These are phyloP conservation scores for Sanghuangporus weigelae DNA, from an alignment of 1,284 basidiomycete genomes.

Conservation along the genomic window DNA sequence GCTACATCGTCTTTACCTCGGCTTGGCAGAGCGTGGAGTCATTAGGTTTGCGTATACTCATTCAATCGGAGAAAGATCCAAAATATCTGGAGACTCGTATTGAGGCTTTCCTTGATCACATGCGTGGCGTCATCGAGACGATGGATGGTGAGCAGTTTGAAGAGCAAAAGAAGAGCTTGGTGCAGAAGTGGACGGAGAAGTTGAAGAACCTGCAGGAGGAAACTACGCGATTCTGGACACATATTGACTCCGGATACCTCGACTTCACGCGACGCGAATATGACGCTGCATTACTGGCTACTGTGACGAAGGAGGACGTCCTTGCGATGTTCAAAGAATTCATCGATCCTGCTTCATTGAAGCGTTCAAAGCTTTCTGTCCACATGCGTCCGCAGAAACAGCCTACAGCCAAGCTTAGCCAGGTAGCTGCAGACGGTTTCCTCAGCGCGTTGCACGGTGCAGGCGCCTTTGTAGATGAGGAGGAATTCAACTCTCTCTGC, in stretches of 20 bases:
- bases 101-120: slow-evolving; percentile 78
- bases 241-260: slow-evolving; percentile 72
- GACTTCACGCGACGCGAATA: slow-evolving; percentile 71
- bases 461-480: slow-evolving; percentile 48
- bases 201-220: slow-evolving; percentile 71
- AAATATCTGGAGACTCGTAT: slow-evolving; percentile 86
- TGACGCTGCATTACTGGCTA: slow-evolving; percentile 61
- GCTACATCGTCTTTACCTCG: slow-evolving; percentile 78
- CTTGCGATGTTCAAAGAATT: slow-evolving; percentile 67
- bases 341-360: slow-evolving; percentile 66
- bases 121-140: slow-evolving; percentile 53
- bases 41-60: slow-evolving; percentile 79
- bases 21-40: slow-evolving; percentile 58
- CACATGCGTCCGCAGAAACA: slow-evolving; percentile 74
- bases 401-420: slow-evolving; percentile 56
- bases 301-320: slow-evolving; percentile 74
- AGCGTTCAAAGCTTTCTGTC: slow-evolving; percentile 75
- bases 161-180: slow-evolving; percentile 48
- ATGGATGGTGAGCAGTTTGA: slow-evolving; percentile 62
- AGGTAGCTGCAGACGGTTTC: slow-evolving; percentile 62
- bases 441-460: slow-evolving; percentile 47
- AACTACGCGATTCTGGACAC: slow-evolving; percentile 57
- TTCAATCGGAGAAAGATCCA: slow-evolving; percentile 87
- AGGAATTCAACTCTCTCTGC: slow-evolving; percentile 41
- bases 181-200: slow-evolving; percentile 67